Conservation (phyloP, 306 rosid species). For the Quercus engelmannii region DNA sequence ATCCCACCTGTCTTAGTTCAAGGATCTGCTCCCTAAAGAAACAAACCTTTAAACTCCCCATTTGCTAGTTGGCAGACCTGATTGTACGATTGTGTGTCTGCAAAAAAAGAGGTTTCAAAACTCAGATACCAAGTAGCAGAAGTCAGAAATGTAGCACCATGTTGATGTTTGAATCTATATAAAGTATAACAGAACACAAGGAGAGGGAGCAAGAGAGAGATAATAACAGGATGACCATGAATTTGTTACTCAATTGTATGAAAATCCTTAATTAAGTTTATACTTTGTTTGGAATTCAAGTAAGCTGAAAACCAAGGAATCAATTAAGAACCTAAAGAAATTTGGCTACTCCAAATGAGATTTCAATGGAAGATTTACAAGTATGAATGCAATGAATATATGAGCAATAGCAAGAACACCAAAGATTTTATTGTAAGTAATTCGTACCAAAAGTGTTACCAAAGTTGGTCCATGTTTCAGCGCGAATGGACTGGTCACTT, state of each 20-base stretch:
- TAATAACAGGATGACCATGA: too few relatives aligned
- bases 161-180: background rate
- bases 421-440: background rate
- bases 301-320: too few relatives aligned
- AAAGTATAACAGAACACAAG: background rate
- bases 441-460: slow-evolving; percentile 47
- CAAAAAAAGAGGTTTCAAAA: slow-evolving; percentile 15
- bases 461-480: slow-evolving; percentile 47
- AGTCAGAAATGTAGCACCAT: background rate
- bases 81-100: slow-evolving; percentile 41
- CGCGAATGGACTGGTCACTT: slow-evolving; percentile 28
- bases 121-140: background rate
- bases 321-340: too few relatives aligned
- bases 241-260: too few relatives aligned
- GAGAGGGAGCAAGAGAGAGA: too few relatives aligned
- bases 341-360: too few relatives aligned
- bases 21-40: slow-evolving; percentile 38
- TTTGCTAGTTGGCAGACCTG: slow-evolving; percentile 54
- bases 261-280: too few relatives aligned
- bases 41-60: slow-evolving; percentile 45
- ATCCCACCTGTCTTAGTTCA: background rate
- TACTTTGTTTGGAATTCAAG: too few relatives aligned
- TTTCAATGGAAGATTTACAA: too few relatives aligned
- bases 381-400: too few relatives aligned
- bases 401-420: too few relatives aligned